Percentiles rank a stretch among this genome's conserved stretches.
Conservation (phyloP, 179 eudicot genomes). For the Corrigiola litoralis region DNA sequence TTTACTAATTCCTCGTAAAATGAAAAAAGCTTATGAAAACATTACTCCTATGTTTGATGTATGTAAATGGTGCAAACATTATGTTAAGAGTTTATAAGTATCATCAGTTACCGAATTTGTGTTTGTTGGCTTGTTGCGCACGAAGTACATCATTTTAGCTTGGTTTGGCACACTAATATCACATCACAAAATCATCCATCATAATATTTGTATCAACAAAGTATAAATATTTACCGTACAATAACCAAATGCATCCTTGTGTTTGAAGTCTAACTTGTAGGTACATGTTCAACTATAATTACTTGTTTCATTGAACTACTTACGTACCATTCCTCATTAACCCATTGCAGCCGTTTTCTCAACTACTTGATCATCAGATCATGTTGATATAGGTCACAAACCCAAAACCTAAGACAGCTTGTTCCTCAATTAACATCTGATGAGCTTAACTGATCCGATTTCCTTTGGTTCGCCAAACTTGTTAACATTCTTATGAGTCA, state of each 20-base stretch:
- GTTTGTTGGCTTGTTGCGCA: background rate
- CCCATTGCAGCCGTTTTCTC: slow-evolving; percentile 2
- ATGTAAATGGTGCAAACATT: no score
- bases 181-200: background rate
- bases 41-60: no score
- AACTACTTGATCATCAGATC: slow-evolving; percentile 19
- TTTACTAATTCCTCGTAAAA: no score
- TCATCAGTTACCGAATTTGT: background rate
- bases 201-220: background rate
- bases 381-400: slow-evolving; percentile 9
- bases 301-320: slow-evolving; percentile 3
- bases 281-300: background rate
- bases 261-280: background rate
- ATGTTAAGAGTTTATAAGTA: no score
- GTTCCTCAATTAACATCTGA: slow-evolving; percentile 15
- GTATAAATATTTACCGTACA: background rate
- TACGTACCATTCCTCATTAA: slow-evolving; percentile 14
- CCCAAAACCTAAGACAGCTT: slow-evolving; percentile 8
- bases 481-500: slow-evolving; percentile 21
- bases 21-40: no score
- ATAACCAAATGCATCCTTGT: background rate
- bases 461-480: slow-evolving; percentile 23
- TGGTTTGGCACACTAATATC: background rate
- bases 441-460: slow-evolving; percentile 15
- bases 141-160: background rate